Base-by-base conservation (phyloP, 2,329 filamentous ascomycete genomes). In the Knoxdaviesia capensis region DNA sequence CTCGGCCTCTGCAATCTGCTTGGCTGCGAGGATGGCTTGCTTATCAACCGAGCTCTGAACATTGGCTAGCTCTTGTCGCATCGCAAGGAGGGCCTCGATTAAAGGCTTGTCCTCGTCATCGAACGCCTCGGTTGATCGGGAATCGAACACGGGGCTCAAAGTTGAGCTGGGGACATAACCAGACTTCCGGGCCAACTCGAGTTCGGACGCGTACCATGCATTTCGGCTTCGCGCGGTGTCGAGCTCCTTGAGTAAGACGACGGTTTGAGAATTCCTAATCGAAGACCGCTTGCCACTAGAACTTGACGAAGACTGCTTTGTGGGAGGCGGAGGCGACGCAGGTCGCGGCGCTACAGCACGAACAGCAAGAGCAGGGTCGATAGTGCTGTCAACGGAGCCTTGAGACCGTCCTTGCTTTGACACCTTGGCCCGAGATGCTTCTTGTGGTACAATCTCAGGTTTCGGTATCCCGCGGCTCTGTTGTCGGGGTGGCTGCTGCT, bases 201-300 rank as follows among this genome's bases (percentile, higher is more conserved):
- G 66, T 59, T 98, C 90, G 0, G 88, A 94, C 6, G 86, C 85
- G 58, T 93, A 94, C 90, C 90, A 98, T 0, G 88, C 88, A 59
- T 94, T 96, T 41, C 82, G 75, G 53, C 80, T 90, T 52, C 84
- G 83, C 4, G 79, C 71, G 6, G 76, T 69, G 54, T 98, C 88
- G 2, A 98, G 67, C 55, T 98, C 90, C 55, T 90, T 88, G 9
- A 84, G 66, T 8, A 94, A 59, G 0, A 81, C 77, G 47, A 83
- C 80, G 1, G 80, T 79, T 49, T 80, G 75, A 6, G 73, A 66
- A 53, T 76, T 70, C 55, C 71, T 56, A 48, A 70, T 61, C 45
- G 80, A 69, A 46, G 78, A 63, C 56, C 75, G 60, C 53, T 79
- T 58, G 20, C 20, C 20, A 20, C 20, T 20, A 20, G 20, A 20